phyloP scores from a whole-genome alignment of 164 flowering plant genomes.

The Dillenia suffruticosa region DNA sequence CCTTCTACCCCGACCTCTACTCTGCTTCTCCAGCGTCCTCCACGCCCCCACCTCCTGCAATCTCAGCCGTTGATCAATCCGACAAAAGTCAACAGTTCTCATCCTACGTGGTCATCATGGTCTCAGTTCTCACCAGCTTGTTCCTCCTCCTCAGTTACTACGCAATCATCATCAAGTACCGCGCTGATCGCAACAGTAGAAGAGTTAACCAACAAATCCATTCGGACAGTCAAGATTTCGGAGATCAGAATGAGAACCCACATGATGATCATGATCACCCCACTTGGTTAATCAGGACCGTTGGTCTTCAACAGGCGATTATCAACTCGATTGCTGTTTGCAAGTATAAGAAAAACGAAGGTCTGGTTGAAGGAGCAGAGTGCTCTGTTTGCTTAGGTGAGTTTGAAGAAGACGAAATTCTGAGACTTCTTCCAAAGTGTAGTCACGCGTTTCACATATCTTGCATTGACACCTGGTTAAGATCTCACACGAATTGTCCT shows the following conservation, averaged over 20 bases:
- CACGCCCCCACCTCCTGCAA: constrained; percentile 8
- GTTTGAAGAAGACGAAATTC: constrained; percentile 47
- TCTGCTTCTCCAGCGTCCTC: neutral
- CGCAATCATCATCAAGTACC: constrained; percentile 24
- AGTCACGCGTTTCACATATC: constrained; percentile 65
- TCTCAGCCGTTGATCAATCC: neutral
- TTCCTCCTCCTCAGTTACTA: constrained; percentile 35
- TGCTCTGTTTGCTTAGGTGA: constrained; percentile 68
- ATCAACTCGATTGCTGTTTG: constrained; percentile 38
- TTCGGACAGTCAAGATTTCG: constrained; percentile 15
- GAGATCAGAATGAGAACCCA: constrained; percentile 21
- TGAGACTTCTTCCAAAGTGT: constrained; percentile 67
- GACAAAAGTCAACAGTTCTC: constrained; percentile 11
- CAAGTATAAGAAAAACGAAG: constrained; percentile 37
- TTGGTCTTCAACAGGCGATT: constrained; percentile 37
- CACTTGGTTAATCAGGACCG: constrained; percentile 43
- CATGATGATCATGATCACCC: constrained; percentile 41
- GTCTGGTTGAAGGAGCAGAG: constrained; percentile 50
- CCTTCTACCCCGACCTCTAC: neutral
- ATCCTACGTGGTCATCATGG: constrained; percentile 20
- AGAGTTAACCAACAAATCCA: neutral
- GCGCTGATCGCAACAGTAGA: constrained; percentile 9
- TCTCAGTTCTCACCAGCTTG: constrained; percentile 21
- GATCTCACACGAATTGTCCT: constrained; percentile 63
- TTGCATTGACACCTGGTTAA: constrained; percentile 78